phyloP scores from a whole-genome alignment of 192 early-diverging fungal species.

The Coemansia sp. region DNA sequence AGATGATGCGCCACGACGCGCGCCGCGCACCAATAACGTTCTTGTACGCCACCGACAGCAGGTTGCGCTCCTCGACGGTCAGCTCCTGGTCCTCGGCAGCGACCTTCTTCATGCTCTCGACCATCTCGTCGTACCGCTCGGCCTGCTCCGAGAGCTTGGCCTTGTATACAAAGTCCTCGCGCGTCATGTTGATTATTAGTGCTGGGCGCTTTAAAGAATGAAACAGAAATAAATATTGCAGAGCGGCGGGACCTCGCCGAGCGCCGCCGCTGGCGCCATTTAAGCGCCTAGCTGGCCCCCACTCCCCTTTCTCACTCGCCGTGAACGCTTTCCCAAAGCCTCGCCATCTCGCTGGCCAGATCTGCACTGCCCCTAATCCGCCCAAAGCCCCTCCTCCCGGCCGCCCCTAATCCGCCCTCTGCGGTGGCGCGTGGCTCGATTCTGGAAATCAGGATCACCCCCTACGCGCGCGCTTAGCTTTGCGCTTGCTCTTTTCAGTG shows the following conservation, averaged over 20 bases:
- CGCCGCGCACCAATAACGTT: constrained; percentile 97
- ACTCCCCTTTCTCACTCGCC: neutral
- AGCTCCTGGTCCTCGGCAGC: constrained; percentile 64
- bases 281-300: neutral
- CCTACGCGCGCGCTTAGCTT: constrained; percentile 11
- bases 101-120: constrained; percentile 72
- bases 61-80: constrained; percentile 96
- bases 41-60: constrained; percentile 97
- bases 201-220: constrained; percentile 1
- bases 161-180: constrained; percentile 91
- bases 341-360: neutral
- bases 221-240: constrained; percentile 5
- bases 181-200: constrained; percentile 22
- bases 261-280: constrained; percentile 6
- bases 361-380: constrained; percentile 12
- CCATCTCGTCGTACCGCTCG: constrained; percentile 98
- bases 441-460: neutral
- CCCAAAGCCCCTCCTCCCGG: constrained; percentile 1
- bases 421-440: constrained; percentile 4
- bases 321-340: neutral
- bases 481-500: constrained; percentile 35
- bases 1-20: constrained; percentile 96
- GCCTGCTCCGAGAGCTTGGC: constrained; percentile 99
- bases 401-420: constrained; percentile 8
- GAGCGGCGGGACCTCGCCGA: neutral